Base-by-base conservation (phyloP, 192 early-diverging fungal genomes). In the Coemansia sp. region DNA sequence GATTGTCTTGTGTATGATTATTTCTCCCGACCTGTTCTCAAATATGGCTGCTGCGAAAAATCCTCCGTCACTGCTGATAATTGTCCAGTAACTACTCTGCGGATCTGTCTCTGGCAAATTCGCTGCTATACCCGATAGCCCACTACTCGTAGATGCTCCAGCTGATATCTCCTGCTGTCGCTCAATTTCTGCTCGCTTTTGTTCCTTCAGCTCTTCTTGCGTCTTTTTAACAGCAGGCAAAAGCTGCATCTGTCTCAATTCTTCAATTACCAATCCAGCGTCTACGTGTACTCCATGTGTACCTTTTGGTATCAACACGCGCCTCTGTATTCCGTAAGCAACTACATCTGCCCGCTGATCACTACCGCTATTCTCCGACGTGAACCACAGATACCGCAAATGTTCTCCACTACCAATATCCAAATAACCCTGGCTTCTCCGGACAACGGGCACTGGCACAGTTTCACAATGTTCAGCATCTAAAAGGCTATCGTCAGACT, bases 31-130 rank as follows among this genome's bases (percentile, higher is more conserved):
- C 29, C 72, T 72, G 63, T 89, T 84, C 71, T 95, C 93, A 57
- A 96, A 84, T 7, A 98, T 86, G 3, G 89, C 86, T 14, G 89
- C 97, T 6, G 93, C 93, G 85, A 99, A 99, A 69, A 93, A 91
- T 11, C 96, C 93, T 55, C 88, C 90, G n/a, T 88, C 87, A 30
- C 93, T 63, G 85, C 91, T 88, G 22, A 98, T 61, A 6, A 98
- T 60, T 11, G 89, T 87, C 93, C 94, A 98, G 32, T 66, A 24
- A 54, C 64, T 68, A 54, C 33, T 70, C 19, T 63, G 42, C 21
- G 33, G 55, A 50, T 32, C 27, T 2, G 55, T 19, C 20, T 7
- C 55, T 11, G 56, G 64, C 24, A 63, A 29, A 25, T 27, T 17
- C 2, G 50, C 20, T 31, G 17, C 21, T 21, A 46, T 17, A 10